phyloP scores from a whole-genome alignment of 805 yeast species.

The Cyberlindnera misumaiensis region DNA sequence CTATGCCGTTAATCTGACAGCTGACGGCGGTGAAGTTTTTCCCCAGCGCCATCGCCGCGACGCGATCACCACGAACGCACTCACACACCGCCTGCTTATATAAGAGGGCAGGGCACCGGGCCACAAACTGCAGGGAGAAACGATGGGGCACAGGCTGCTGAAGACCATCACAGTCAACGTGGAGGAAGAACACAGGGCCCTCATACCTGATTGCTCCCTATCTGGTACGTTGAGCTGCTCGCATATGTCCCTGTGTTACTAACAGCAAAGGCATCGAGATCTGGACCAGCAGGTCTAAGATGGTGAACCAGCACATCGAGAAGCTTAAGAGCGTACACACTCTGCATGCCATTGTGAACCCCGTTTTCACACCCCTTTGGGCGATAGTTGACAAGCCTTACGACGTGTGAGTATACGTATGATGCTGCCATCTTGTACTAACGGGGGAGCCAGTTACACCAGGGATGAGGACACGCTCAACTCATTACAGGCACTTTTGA shows the following conservation, averaged over 20 bases:
- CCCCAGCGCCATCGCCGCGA: no score
- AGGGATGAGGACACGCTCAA: constrained; percentile 7
- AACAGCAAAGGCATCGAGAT: constrained; percentile 16
- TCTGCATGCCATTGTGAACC: constrained; percentile 16
- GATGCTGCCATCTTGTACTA: background rate
- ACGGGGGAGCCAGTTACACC: constrained; percentile 12
- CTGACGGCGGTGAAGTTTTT: no score
- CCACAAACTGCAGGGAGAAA: no score
- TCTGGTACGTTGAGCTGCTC: no score
- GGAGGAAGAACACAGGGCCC: background rate
- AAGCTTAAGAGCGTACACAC: constrained; percentile 3
- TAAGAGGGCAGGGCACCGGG: no score
- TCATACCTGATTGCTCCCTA: background rate
- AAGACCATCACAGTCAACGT: constrained; percentile 6
- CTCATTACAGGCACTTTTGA: constrained; percentile 12
- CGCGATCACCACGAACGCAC: no score
- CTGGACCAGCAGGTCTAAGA: constrained; percentile 22
- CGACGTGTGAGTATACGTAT: constrained; percentile 15
- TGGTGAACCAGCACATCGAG: constrained; percentile 16
- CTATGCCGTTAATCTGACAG: no score
- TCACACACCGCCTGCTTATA: no score
- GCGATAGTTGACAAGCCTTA: constrained; percentile 23
- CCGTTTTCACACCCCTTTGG: constrained; percentile 21
- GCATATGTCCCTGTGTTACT: background rate
- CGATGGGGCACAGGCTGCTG: constrained; percentile 11